These are phyloP conservation scores for Phytophthora sp. DNA, from an alignment of 352 stramenopile species.

Conservation along the genomic window DNA sequence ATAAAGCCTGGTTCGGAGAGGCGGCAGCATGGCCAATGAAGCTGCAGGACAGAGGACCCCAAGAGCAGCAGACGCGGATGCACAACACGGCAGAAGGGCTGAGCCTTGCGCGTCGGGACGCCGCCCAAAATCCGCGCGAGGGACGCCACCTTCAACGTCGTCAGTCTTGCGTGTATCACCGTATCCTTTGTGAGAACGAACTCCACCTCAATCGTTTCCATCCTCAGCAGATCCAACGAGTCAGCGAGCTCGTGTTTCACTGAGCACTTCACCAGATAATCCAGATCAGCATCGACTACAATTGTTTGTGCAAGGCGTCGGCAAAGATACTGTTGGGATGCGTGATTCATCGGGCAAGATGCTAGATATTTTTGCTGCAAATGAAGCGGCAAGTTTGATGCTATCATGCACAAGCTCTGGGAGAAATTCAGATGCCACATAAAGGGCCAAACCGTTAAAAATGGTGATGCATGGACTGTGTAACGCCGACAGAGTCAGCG, in stretches of 20 bases:
- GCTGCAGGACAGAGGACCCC: not conserved
- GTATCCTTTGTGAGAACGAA: not conserved
- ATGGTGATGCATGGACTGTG: not conserved
- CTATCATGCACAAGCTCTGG: not conserved
- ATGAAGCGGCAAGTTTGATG: not conserved
- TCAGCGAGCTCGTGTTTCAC: slow-evolving; percentile 7
- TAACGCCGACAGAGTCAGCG: not conserved
- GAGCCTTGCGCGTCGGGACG: not conserved
- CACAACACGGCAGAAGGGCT: not conserved
- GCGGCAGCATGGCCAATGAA: not conserved
- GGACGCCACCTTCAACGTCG: not conserved
- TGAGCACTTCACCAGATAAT: not conserved
- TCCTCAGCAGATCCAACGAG: not conserved
- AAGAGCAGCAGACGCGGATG: not conserved
- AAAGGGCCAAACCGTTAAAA: not conserved
- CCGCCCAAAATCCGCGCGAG: not conserved
- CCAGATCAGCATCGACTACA: slow-evolving; percentile 4
- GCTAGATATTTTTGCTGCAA: not conserved
- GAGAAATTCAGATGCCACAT: not conserved
- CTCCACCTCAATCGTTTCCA: not conserved
- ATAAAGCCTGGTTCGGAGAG: not conserved
- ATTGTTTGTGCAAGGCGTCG: not conserved
- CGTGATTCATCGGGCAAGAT: not conserved
- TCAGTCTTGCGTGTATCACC: not conserved
- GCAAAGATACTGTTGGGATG: not conserved